These are phyloP conservation scores for Diphasiastrum complanatum DNA, from an alignment of 83 land plant genomes.

Conservation along the genomic window DNA sequence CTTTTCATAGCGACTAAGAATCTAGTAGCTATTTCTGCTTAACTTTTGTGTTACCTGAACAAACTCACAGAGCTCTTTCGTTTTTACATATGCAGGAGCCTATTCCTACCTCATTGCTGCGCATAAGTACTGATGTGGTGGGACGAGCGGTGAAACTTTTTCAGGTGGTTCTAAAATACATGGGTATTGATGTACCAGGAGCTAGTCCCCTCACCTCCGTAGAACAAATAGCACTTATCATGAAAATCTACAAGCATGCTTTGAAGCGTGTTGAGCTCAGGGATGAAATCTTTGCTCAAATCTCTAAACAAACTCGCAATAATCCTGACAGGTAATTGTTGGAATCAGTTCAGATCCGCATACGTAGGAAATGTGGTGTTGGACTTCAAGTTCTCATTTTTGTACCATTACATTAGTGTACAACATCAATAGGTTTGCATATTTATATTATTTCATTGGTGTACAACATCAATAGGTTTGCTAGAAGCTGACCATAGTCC, in stretches of 20 bases:
- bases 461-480: no score
- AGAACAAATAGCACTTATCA: constrained; percentile 64
- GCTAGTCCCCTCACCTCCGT: constrained; percentile 49
- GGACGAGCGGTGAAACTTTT: constrained; percentile 81
- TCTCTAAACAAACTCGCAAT: constrained; percentile 89
- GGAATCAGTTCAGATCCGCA: no score
- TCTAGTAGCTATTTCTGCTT: no score
- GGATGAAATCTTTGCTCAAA: constrained; percentile 85
- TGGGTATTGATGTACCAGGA: constrained; percentile 70
- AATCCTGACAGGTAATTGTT: constrained; percentile 89
- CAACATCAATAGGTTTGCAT: no score
- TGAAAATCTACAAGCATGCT: constrained; percentile 84
- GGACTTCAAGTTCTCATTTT: no score
- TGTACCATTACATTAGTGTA: no score
- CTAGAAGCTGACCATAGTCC: no score
- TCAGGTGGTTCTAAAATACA: constrained; percentile 80
- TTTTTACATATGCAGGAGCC: constrained; percentile 74
- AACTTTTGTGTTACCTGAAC: not conserved
- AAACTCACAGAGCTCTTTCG: not conserved
- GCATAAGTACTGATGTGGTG: constrained; percentile 67
- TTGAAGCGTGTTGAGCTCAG: constrained; percentile 88
- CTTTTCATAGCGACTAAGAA: no score
- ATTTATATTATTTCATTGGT: no score
- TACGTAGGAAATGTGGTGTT: no score
- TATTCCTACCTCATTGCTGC: constrained; percentile 86